Evolutionary conservation across 768 basidiomycete species (phyloP), one percentile per base, ranked within the genome.

Genomic region (Mycena haematopus): DNA sequence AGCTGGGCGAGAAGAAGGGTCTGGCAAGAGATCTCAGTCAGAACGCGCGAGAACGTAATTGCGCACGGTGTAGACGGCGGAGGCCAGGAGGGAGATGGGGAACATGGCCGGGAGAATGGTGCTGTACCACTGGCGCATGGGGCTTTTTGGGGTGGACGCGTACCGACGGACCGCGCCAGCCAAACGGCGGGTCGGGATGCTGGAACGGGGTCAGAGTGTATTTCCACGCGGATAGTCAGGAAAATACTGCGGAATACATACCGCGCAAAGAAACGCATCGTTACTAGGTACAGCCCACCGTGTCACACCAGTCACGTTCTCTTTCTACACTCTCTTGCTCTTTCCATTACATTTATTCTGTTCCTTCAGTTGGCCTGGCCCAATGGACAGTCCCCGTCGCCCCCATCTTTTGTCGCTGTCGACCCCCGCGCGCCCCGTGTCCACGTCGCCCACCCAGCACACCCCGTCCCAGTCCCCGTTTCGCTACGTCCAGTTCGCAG

Each of bases 31-130:
- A 45, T 49, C 25, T 35, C 27, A 33, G 24, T 35, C 52, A 52
- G 60, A 25, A 42, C 25, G 21, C 31, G 33, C 19, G 10, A 9
- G n/a, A 22, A 35, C 8, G 64, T 38, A 21, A 68, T 57, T 38
- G 55, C 80, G 50, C 71, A 91, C 92, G 68, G 92, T 78, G 76
- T 92, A 93, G 58, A 93, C 82, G 10, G 87, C 89, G 54, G 91
- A 92, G 19, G 91, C 92, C 14, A 94, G 79, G 54, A 94, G 77
- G 54, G 87, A 86, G 56, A 94, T 78, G 10, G 92, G 92, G 52
- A 93, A 76, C 90, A 93, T 93, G 33, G 84, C 85, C 27, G 92
- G 92, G 40, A 89, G 75, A 52, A 88, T 80, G 55, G 86, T 82
- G 46, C 85, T 78, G 73, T 94, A 94, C 82, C 89, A 87, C 66